These are phyloP conservation scores for Bipolaris victoriae DNA, from an alignment of 2,329 filamentous ascomycete genomes.

Conservation along the genomic window DNA sequence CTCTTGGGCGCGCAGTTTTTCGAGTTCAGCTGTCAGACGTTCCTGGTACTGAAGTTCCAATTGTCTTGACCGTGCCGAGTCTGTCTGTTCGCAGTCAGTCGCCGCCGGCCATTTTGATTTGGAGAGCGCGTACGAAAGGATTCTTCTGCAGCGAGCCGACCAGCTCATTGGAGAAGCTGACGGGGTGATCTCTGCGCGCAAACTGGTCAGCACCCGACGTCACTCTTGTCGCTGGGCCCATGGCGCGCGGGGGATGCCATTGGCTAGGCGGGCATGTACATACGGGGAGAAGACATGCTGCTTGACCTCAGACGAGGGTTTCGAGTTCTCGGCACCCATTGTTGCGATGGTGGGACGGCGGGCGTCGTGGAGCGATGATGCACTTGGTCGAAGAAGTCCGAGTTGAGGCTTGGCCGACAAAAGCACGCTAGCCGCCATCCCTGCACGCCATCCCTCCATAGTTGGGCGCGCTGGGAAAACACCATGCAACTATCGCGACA, in stretches of 20 bases:
- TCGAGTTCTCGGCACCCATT: slow-evolving; percentile 70
- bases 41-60: slow-evolving; percentile 87
- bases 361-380: slow-evolving; percentile 34
- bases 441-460: slow-evolving; percentile 17
- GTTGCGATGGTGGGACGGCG: slow-evolving; percentile 32
- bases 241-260: slow-evolving; percentile 25
- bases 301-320: slow-evolving; percentile 59
- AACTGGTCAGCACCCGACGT: slow-evolving; percentile 39
- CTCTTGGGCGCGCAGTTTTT: slow-evolving; percentile 75
- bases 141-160: slow-evolving; percentile 83
- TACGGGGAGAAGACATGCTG: slow-evolving; percentile 70
- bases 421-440: slow-evolving; percentile 28
- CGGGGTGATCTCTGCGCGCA: slow-evolving; percentile 62
- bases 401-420: slow-evolving; percentile 37
- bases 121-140: slow-evolving; percentile 69
- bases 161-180: slow-evolving; percentile 79
- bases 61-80: slow-evolving; percentile 81
- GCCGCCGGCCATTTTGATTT: background rate
- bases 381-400: slow-evolving; percentile 40
- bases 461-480: slow-evolving; percentile 22
- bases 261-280: slow-evolving; percentile 34
- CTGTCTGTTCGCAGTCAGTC: slow-evolving; percentile 65
- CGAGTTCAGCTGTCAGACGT: slow-evolving; percentile 85
- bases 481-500: slow-evolving; percentile 19
- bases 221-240: slow-evolving; percentile 6